phyloP scores from a whole-genome alignment of 495 filamentous ascomycete genomes.

The Lophiostoma macrostomum region DNA sequence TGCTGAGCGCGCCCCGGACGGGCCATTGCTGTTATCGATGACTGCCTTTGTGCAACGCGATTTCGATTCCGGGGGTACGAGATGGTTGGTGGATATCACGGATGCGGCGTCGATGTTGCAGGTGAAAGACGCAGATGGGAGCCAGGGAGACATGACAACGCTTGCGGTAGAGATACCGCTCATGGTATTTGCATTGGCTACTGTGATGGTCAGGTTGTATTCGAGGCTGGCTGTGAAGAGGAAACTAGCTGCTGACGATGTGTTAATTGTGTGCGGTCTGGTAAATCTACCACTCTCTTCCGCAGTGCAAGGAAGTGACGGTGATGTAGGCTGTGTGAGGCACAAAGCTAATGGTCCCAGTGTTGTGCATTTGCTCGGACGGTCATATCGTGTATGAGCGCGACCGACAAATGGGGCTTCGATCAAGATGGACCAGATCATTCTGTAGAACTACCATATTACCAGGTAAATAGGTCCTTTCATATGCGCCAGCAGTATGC shows the following conservation, averaged over 20 bases:
- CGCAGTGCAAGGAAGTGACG: no score
- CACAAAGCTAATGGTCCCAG: not conserved
- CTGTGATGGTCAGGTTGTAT: constrained; percentile 12
- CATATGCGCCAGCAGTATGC: not conserved
- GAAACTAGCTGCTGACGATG: constrained; percentile 17
- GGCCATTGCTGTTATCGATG: no score
- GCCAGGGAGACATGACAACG: not conserved
- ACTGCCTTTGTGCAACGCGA: no score
- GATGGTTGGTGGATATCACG: no score
- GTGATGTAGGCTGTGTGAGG: not conserved
- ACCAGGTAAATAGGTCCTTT: not conserved
- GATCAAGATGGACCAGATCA: not conserved
- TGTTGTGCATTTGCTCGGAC: constrained; percentile 12
- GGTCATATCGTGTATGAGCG: constrained; percentile 18
- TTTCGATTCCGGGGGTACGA: no score
- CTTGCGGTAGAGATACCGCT: constrained; percentile 21
- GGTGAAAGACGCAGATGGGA: not conserved
- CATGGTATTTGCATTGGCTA: constrained; percentile 6
- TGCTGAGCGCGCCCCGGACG: no score
- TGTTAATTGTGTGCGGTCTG: constrained; percentile 14
- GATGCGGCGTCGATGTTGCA: not conserved
- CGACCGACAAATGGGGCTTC: constrained; percentile 17
- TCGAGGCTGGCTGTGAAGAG: constrained; percentile 12
- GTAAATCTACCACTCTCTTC: not conserved
- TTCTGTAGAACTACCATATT: constrained; percentile 1